Conservation (phyloP, 441 rosid species). For the Euphorbia corollata region DNA sequence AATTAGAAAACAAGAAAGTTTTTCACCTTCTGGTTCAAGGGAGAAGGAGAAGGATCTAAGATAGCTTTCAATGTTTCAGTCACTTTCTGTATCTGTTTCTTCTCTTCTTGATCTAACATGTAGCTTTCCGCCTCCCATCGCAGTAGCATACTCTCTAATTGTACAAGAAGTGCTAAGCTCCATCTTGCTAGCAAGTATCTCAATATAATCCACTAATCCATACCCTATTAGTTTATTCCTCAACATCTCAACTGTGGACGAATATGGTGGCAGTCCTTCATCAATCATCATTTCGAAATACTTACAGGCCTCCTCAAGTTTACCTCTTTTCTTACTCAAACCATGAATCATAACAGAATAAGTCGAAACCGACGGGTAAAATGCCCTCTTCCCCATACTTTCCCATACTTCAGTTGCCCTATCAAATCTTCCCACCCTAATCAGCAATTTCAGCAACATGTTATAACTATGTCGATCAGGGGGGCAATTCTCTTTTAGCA, state of each 20-base stretch:
- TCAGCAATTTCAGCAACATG: constrained; percentile 66
- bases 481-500: constrained; percentile 46
- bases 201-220: constrained; percentile 50
- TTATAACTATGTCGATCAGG: constrained; percentile 75
- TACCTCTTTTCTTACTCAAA: constrained; percentile 62
- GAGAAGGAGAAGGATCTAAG: background rate
- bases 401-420: constrained; percentile 68
- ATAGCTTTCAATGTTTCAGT: constrained; percentile 22
- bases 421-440: constrained; percentile 71
- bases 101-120: constrained; percentile 35
- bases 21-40: constrained; percentile 1
- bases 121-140: constrained; percentile 52
- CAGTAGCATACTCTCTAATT: constrained; percentile 52
- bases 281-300: constrained; percentile 94
- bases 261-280: constrained; percentile 80
- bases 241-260: constrained; percentile 63
- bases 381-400: constrained; percentile 54
- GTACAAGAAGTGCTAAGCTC: constrained; percentile 59
- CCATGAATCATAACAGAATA: constrained; percentile 81
- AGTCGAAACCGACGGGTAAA: constrained; percentile 73
- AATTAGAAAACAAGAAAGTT: background rate
- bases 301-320: constrained; percentile 70
- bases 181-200: constrained; percentile 72
- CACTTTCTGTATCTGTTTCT: constrained; percentile 51
- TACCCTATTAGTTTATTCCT: constrained; percentile 53